Base-by-base conservation (phyloP, 1,284 basidiomycete species). In the Ceratobasidium sp. region DNA sequence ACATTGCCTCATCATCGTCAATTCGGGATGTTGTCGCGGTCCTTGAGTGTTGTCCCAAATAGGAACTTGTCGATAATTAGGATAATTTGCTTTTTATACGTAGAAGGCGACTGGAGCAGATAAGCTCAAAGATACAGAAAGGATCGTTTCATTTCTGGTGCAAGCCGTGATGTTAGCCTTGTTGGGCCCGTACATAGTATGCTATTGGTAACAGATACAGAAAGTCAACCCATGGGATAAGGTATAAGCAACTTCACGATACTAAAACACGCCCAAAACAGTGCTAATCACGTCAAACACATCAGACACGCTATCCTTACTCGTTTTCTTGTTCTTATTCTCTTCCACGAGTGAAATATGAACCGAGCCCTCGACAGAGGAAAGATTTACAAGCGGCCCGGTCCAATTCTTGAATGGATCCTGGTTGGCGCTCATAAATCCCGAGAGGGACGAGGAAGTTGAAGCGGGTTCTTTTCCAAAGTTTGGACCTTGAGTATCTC, bases 301-400 rank as follows among this genome's bases (percentile, higher is more conserved):
- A 52, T 52, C 50, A n/a, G 50, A 52, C n/a, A 52, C n/a, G 16
- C 50, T 52, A 16, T 52, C 50, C 16, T 20, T 5, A 1, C 50
- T 52, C 50, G 50, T 20, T 52, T 52, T 20, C 14, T 52, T 52
- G 50, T 52, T 52, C 20, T 52, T 70, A 30, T 70, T 54, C 41
- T 70, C 68, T n/a, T 54, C 54, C 1, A 33, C 33, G 30, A 35
- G 48, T 0, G 70, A 33, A 12, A 62, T 23, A 20, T 73, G 57
- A 10, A 54, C 57, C 41, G 70, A 73, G 12, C 70, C 55, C 38
- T 73, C 70, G 0, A n/a, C 23, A 30, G 70, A 59, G 16, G 10
- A 30, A 30, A 73, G 55, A 30, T 62, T 55, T 1, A 20, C 57
- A 8, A 73, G 70, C 10, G 70, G 44, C 2, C 70, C 70, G 0